Evolutionary conservation across 164 flowering plant species (phyloP).

Genomic region (Berberis vulgaris): DNA sequence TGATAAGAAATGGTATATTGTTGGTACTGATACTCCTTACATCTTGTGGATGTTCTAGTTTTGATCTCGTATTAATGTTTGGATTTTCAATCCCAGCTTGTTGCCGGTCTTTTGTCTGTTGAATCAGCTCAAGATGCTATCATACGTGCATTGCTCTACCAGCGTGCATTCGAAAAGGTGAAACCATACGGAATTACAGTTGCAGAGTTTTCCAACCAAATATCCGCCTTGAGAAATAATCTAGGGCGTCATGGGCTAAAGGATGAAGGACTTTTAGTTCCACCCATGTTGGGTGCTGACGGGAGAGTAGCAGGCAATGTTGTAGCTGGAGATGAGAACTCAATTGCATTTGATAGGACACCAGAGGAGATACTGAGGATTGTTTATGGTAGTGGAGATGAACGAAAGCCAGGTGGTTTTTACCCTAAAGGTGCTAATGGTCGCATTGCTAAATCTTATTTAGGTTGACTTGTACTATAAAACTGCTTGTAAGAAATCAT

Average conservation of each 20-base stretch:
- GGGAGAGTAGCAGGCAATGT: slow-evolving; percentile 37
- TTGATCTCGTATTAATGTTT: background rate
- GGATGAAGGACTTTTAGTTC: slow-evolving; percentile 65
- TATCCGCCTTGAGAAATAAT: slow-evolving; percentile 51
- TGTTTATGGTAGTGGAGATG: slow-evolving; percentile 16
- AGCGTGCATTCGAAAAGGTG: slow-evolving; percentile 24
- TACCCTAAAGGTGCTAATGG: slow-evolving; percentile 24
- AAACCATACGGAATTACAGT: slow-evolving; percentile 53
- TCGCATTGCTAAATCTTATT: slow-evolving; percentile 13
- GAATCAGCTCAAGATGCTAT: slow-evolving; percentile 92
- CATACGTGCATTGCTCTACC: slow-evolving; percentile 46
- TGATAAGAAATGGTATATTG: too few species aligned
- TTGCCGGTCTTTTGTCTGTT: slow-evolving; percentile 67
- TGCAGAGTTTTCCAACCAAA: slow-evolving; percentile 49
- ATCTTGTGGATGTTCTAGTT: background rate
- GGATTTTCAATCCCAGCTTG: slow-evolving; percentile 23
- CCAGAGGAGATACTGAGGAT: slow-evolving; percentile 23
- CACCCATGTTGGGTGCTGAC: slow-evolving; percentile 35
- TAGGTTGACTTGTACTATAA: background rate
- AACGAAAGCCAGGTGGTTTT: slow-evolving; percentile 21
- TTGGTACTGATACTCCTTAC: background rate
- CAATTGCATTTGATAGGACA: slow-evolving; percentile 23
- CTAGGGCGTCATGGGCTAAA: slow-evolving; percentile 42
- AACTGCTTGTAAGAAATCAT: too few species aligned
- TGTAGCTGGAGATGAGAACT: slow-evolving; percentile 43